Evolutionary conservation across 345 rosid genomes (phyloP).

Genomic region (Moricandia arvensis): DNA sequence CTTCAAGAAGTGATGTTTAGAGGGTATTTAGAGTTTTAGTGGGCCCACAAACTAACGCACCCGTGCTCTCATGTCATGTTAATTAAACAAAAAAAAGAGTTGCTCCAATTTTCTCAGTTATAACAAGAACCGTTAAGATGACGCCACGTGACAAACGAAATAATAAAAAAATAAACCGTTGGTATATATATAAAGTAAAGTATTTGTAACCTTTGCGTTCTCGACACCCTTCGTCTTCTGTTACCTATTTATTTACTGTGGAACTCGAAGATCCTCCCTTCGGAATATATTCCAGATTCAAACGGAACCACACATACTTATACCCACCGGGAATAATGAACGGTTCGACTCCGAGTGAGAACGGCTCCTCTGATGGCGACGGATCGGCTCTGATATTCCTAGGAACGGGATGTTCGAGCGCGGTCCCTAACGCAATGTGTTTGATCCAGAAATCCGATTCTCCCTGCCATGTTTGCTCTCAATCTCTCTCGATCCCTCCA

Average conservation of each 20-base stretch:
- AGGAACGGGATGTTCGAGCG: conserved; percentile 96
- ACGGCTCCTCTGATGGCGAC: conserved; percentile 28
- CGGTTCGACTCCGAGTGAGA: conserved; percentile 1
- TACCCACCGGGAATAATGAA: conserved; percentile 11
- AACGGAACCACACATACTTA: background rate
- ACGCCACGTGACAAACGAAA: no score
- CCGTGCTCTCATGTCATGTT: no score
- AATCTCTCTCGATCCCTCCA: conserved; percentile 65
- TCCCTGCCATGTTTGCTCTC: conserved; percentile 78
- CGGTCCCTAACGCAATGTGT: conserved; percentile 90
- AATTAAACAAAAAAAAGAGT: no score
- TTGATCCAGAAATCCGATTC: conserved; percentile 78
- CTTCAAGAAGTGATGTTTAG: no score
- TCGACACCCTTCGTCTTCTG: background rate
- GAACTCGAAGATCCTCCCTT: background rate
- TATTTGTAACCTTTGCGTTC: background rate
- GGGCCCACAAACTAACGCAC: no score
- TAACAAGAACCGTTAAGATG: no score
- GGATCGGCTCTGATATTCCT: conserved; percentile 81
- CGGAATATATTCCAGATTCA: conserved; percentile 12
- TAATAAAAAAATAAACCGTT: no score
- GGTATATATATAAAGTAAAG: background rate
- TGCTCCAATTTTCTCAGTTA: background rate
- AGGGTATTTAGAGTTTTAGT: no score
- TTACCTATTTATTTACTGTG: background rate